phyloP scores from a whole-genome alignment of 805 yeast species.

The Nakazawaea anatomiae region DNA sequence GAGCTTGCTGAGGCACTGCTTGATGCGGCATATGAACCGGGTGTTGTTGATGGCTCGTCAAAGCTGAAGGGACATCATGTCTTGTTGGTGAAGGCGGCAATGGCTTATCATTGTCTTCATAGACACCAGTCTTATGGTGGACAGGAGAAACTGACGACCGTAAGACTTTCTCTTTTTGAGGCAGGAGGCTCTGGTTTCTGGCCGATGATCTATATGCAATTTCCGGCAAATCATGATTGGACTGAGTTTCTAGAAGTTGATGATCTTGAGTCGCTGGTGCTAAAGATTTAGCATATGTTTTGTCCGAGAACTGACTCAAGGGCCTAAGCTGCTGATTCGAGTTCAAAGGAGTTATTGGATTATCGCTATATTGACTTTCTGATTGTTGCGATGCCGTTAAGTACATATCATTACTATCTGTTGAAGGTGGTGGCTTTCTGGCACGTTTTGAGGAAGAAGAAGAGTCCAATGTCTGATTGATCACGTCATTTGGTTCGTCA shows the following conservation, averaged over 20 bases:
- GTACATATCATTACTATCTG: background rate
- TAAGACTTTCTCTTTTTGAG: background rate
- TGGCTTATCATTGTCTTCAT: background rate
- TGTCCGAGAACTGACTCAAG: slow-evolving; percentile 4
- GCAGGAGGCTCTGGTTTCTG: background rate
- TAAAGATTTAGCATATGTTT: slow-evolving; percentile 5
- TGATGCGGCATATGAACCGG: background rate
- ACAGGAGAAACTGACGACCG: background rate
- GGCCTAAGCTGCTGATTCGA: slow-evolving; percentile 5
- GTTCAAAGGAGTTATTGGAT: slow-evolving; percentile 2
- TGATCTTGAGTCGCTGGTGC: slow-evolving; percentile 9
- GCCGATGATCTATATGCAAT: background rate
- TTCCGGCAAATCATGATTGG: background rate
- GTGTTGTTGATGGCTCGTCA: too few species aligned
- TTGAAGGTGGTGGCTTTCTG: slow-evolving; percentile 9
- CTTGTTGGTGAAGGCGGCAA: slow-evolving; percentile 5
- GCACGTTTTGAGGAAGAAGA: background rate
- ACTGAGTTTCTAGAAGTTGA: background rate
- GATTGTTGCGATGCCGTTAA: background rate
- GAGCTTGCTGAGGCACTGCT: background rate
- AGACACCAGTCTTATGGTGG: background rate
- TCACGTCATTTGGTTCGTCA: background rate
- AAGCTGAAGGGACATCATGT: background rate
- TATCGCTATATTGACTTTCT: slow-evolving; percentile 2
- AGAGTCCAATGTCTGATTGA: background rate